Percentiles rank a stretch among this genome's conserved stretches.
phyloP scores from a whole-genome alignment of 345 rosid species.

The Chamaenerion angustifolium region DNA sequence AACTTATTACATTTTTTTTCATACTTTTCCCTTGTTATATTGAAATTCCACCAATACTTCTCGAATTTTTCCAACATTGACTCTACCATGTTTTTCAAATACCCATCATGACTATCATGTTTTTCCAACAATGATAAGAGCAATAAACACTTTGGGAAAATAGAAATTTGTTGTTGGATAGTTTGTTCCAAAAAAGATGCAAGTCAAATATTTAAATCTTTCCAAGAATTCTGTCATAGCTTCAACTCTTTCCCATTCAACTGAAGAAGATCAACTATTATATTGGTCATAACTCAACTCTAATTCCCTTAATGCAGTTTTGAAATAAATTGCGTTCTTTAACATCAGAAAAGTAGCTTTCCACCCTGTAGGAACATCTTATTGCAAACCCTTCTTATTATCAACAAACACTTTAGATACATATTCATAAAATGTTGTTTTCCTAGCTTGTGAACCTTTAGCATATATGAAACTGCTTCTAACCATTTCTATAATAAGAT shows the following conservation, averaged over 20 bases:
- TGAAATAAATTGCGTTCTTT: neutral
- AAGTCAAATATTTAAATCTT: neutral
- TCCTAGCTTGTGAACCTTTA: neutral
- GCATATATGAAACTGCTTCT: neutral
- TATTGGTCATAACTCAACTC: constrained; percentile 3
- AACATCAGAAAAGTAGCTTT: constrained; percentile 8
- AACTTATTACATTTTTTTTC: too few species aligned
- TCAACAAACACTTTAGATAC: too few species aligned
- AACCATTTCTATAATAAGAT: neutral
- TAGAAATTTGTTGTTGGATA: neutral
- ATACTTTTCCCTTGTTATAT: neutral
- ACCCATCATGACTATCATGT: neutral
- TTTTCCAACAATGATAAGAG: neutral
- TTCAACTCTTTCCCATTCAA: neutral
- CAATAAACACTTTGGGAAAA: neutral
- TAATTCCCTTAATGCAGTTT: neutral
- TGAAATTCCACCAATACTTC: neutral
- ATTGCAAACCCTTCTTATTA: neutral
- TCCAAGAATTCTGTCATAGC: neutral
- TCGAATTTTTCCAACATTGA: neutral
- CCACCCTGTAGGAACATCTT: constrained; percentile 7
- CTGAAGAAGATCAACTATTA: neutral
- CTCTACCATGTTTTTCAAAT: neutral
- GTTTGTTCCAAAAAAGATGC: neutral
- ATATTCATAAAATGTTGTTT: too few species aligned